These are phyloP conservation scores for Allium cepa DNA, from an alignment of 106 monocot genomes.

Conservation along the genomic window DNA sequence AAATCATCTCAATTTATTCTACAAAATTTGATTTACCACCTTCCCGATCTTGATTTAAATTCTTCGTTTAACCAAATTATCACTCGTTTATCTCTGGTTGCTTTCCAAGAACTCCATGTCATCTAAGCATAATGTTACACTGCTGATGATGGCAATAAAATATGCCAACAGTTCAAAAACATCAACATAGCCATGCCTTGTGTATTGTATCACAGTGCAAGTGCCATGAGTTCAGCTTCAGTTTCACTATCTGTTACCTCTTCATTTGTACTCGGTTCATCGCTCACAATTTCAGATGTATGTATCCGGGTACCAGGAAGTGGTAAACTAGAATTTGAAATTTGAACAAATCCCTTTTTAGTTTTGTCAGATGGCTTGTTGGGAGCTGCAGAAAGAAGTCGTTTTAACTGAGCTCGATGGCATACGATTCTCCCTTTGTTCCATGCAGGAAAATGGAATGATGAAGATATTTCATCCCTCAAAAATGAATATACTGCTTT, in stretches of 20 bases:
- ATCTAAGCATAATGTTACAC: neutral
- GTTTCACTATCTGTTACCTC: conserved; percentile 12
- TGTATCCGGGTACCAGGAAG: conserved; percentile 53
- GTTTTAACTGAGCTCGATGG: conserved; percentile 63
- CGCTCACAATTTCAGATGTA: conserved; percentile 18
- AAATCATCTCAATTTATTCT: neutral
- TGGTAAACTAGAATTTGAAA: conserved; percentile 25
- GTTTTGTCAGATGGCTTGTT: conserved; percentile 16
- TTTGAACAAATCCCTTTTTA: conserved; percentile 16
- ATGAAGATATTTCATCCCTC: conserved; percentile 49
- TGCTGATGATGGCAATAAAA: neutral
- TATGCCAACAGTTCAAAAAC: neutral
- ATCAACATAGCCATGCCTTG: neutral
- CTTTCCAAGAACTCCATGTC: neutral
- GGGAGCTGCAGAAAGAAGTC: conserved; percentile 25
- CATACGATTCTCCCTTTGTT: conserved; percentile 87
- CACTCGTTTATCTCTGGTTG: neutral
- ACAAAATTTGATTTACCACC: neutral
- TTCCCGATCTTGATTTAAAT: neutral
- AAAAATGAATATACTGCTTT: conserved; percentile 73
- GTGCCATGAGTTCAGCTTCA: conserved; percentile 35
- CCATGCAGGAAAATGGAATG: conserved; percentile 82
- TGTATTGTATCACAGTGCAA: conserved; percentile 3
- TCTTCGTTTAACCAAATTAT: neutral
- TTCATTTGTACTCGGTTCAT: neutral